Evolutionary conservation across 2,329 filamentous ascomycete species (phyloP).

Genomic region (Zymoseptoria passerinii): DNA sequence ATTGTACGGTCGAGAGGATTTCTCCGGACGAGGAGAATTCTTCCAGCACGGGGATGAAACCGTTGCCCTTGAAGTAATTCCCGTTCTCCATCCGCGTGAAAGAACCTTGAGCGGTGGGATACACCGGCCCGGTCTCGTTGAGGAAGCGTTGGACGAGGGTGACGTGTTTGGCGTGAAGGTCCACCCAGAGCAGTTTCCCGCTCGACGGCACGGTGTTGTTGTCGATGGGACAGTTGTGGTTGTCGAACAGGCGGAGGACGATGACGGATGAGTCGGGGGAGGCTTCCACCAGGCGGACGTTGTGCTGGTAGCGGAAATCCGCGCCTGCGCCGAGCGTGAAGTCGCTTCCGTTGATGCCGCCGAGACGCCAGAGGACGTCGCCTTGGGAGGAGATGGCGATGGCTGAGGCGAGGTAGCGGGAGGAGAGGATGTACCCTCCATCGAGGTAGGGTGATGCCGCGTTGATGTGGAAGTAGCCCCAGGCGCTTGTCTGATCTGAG

Average conservation of each 20-base stretch:
- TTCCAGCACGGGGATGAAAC: constrained; percentile 15
- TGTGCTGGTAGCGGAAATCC: constrained; percentile 17
- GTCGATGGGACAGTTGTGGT: constrained; percentile 17
- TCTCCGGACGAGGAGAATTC: constrained; percentile 13
- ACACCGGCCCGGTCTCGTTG: constrained; percentile 11
- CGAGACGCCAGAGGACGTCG: constrained; percentile 13
- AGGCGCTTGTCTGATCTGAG: constrained; percentile 7
- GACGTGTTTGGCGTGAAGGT: constrained; percentile 7
- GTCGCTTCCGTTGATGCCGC: constrained; percentile 10
- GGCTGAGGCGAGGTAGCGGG: constrained; percentile 14
- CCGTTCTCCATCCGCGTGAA: constrained; percentile 10
- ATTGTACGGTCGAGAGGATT: constrained; percentile 11
- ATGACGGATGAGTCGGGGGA: constrained; percentile 1
- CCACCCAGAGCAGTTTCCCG: constrained; percentile 13
- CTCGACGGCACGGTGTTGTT: constrained; percentile 12
- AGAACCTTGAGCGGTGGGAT: constrained; percentile 15
- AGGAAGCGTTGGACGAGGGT: constrained; percentile 5
- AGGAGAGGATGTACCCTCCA: constrained; percentile 16
- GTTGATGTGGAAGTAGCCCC: constrained; percentile 21
- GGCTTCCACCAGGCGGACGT: constrained; percentile 10
- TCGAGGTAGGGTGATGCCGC: constrained; percentile 10
- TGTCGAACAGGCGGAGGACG: constrained; percentile 11
- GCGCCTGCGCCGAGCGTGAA: constrained; percentile 9
- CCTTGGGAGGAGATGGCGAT: constrained; percentile 11
- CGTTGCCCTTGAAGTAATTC: constrained; percentile 13